Percentiles rank a stretch among this genome's conserved stretches.
Conservation (phyloP, 108 stramenopile species). For the Ochromonas danica region DNA sequence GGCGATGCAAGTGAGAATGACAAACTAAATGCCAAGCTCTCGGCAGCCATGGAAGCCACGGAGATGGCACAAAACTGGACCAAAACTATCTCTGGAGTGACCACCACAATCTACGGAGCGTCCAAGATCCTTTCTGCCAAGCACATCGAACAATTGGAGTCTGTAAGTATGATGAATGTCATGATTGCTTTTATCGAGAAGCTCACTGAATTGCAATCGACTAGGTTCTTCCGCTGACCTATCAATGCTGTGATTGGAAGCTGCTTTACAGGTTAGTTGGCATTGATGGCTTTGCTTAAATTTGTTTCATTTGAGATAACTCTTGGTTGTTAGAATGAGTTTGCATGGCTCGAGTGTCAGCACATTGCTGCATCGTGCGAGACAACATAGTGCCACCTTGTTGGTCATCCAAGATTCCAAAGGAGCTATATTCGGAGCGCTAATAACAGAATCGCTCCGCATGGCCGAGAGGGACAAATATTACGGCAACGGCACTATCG, state of each 20-base stretch:
- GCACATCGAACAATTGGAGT: background rate
- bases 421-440: background rate
- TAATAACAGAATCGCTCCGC: background rate
- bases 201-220: too few relatives aligned
- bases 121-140: background rate
- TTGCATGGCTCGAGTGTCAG: background rate
- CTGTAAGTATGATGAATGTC: background rate
- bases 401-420: background rate
- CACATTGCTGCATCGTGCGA: background rate
- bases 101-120: background rate
- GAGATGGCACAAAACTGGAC: background rate
- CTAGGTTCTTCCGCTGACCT: background rate
- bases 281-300: too few relatives aligned
- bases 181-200: too few relatives aligned
- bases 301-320: too few relatives aligned
- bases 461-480: slow-evolving; percentile 9
- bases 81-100: background rate
- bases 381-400: background rate
- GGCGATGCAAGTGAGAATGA: background rate
- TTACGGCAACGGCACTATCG: background rate
- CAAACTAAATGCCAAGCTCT: background rate
- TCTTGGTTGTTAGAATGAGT: too few relatives aligned
- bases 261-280: background rate
- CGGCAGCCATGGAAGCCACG: background rate
- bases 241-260: slow-evolving; percentile 19